Evolutionary conservation across 2,329 filamentous ascomycete genomes (phyloP).

Genomic region (Aspergillus clavatus): DNA sequence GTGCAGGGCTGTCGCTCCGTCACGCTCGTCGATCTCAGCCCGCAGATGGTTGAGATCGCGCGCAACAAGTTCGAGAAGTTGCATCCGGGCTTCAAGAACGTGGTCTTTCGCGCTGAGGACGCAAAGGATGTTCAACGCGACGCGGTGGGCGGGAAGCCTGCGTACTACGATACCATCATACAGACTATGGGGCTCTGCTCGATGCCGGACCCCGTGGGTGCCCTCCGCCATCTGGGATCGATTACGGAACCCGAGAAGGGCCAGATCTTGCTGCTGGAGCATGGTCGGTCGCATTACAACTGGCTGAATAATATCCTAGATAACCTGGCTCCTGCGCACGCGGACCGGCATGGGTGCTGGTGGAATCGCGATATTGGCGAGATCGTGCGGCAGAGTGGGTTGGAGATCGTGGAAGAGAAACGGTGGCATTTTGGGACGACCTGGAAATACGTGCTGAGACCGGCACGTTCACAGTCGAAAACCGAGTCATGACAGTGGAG

Average conservation of each 20-base stretch:
- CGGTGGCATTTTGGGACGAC: slow-evolving; percentile 48
- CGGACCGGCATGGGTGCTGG: slow-evolving; percentile 50
- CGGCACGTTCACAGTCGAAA: slow-evolving; percentile 14
- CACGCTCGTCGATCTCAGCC: slow-evolving; percentile 47
- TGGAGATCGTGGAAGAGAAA: slow-evolving; percentile 45
- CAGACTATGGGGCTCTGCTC: slow-evolving; percentile 51
- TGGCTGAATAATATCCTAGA: slow-evolving; percentile 47
- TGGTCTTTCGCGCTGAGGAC: slow-evolving; percentile 34
- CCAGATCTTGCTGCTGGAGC: slow-evolving; percentile 45
- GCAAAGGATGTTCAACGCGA: slow-evolving; percentile 27
- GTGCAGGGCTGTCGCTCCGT: slow-evolving; percentile 37
- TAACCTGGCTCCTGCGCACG: slow-evolving; percentile 44
- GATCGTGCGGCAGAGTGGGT: slow-evolving; percentile 44
- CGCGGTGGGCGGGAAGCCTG: slow-evolving; percentile 1
- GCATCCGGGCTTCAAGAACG: slow-evolving; percentile 30
- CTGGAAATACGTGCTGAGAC: slow-evolving; percentile 41
- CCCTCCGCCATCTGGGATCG: slow-evolving; percentile 38
- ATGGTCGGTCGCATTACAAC: slow-evolving; percentile 44
- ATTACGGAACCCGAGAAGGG: slow-evolving; percentile 39
- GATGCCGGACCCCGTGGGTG: slow-evolving; percentile 39
- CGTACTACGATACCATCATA: slow-evolving; percentile 44
- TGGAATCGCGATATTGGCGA: slow-evolving; percentile 49
- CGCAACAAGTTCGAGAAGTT: slow-evolving; percentile 39
- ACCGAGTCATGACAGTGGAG: background rate
- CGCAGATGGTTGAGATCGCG: slow-evolving; percentile 45